Evolutionary conservation across 257 asterid genomes (phyloP), one percentile per base, ranked within the genome.

Genomic region (Solanum sitiens): DNA sequence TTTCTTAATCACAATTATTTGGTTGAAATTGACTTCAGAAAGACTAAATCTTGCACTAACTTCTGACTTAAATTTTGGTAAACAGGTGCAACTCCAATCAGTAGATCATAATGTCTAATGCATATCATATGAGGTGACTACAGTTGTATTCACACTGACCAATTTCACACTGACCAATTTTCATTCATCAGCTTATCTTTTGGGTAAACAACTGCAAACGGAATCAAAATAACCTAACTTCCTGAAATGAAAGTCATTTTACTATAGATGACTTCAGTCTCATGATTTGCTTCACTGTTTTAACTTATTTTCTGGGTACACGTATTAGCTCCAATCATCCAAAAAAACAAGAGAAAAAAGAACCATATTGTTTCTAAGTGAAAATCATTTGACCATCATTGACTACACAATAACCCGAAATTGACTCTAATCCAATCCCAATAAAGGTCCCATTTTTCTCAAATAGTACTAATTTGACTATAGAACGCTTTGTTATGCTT

Each of bases 21-120:
- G 93, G 93, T 93, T 89, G 89, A 73, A 86, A 89, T 91, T 88
- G 92, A 92, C 92, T 39, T 63, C 87, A 39, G 61, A 63, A 42
- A 23, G 76, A 44, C 37, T 27, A 33, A 14, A 44, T 25, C 13
- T 77, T 77, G 84, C 65, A 79, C 40, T 25, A 77, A 42, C 25
- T 45, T 56, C n/a, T 56, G 18, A 56, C 65, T 56, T 56, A 56
- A 20, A 47, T 47, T 47, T 47, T 80, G 68, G 67, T 47, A 80
- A 47, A 80, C 65, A 47, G 25, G 85, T 30, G 30, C 47, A 80
- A 47, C 42, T 80, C 44, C 85, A 80, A 18, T 32, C 68, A 80
- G 61, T 53, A 47, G 42, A 30, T 80, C 85, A 47, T 80, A 47
- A 80, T 80, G 35, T 79, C 67, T 27, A 47, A 45, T 47, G 85